A percentile compares a stretch with the other conserved stretches of the same genome.
These are phyloP conservation scores for Trypanosoma platydactyli DNA, from an alignment of 208 protist genomes.

Conservation along the genomic window DNA sequence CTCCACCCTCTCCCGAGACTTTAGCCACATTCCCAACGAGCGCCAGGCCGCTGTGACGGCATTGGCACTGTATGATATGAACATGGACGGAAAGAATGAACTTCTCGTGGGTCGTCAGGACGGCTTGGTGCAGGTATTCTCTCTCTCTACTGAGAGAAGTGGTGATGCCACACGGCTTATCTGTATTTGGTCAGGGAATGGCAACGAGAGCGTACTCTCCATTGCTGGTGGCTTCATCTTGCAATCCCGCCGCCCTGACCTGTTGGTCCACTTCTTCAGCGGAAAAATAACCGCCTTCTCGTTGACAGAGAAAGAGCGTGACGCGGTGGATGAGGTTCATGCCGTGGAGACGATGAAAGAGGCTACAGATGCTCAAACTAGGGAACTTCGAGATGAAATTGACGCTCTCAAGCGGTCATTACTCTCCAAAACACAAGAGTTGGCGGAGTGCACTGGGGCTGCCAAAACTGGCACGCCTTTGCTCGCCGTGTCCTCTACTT, in stretches of 20 bases:
- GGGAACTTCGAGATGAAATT: slow-evolving; percentile 45
- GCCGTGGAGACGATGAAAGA: slow-evolving; percentile 25
- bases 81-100: slow-evolving; percentile 60
- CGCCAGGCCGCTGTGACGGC: slow-evolving; percentile 43
- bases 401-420: slow-evolving; percentile 45
- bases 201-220: slow-evolving; percentile 61
- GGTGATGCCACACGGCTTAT: slow-evolving; percentile 1
- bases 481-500: slow-evolving; percentile 64
- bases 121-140: slow-evolving; percentile 70
- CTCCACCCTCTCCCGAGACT: slow-evolving; percentile 31
- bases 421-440: slow-evolving; percentile 37
- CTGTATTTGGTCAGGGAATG: slow-evolving; percentile 46
- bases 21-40: slow-evolving; percentile 29
- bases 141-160: slow-evolving; percentile 20
- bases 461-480: slow-evolving; percentile 28
- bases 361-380: slow-evolving; percentile 31
- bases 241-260: slow-evolving; percentile 22
- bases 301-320: slow-evolving; percentile 37
- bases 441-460: slow-evolving; percentile 33
- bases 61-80: slow-evolving; percentile 59
- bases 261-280: slow-evolving; percentile 82
- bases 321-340: slow-evolving; percentile 22
- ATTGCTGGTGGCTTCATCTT: slow-evolving; percentile 71
- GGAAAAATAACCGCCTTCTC: slow-evolving; percentile 69
- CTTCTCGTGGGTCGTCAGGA: slow-evolving; percentile 79